A percentile compares a stretch with the other conserved stretches of the same genome.
Conservation (phyloP, 495 filamentous ascomycete species). For the Chaetomium tenue region DNA sequence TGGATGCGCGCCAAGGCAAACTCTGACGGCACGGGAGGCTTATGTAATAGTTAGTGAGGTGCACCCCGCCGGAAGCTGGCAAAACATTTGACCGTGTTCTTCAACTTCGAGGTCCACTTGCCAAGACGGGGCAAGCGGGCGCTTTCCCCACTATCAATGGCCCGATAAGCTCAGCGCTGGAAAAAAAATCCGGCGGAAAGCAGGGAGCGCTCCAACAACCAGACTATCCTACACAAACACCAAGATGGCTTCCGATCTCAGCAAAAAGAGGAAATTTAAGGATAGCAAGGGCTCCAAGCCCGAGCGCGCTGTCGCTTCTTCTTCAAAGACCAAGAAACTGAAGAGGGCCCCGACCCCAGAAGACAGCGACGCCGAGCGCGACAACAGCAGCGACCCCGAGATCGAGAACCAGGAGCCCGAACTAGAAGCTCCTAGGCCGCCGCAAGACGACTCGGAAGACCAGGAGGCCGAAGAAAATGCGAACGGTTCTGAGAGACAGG, state of each 20-base stretch:
- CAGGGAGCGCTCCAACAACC: not conserved
- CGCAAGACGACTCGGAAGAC: conserved; percentile 22
- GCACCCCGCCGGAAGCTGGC: conserved; percentile 21
- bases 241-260: conserved; percentile 44
- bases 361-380: conserved; percentile 30
- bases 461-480: conserved; percentile 31
- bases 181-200: conserved; percentile 21
- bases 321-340: conserved; percentile 33
- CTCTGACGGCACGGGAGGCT: not conserved
- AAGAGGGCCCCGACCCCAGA: conserved; percentile 31
- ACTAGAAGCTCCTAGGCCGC: conserved; percentile 20
- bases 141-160: conserved; percentile 11
- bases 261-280: conserved; percentile 51
- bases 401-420: conserved; percentile 28
- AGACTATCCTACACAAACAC: conserved; percentile 2
- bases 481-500: conserved; percentile 31
- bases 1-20: conserved; percentile 11
- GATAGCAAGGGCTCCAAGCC: conserved; percentile 38
- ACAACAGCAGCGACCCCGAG: conserved; percentile 15
- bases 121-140: not conserved
- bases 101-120: not conserved
- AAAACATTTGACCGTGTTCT: conserved; percentile 25
- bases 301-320: conserved; percentile 22
- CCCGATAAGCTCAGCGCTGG: conserved; percentile 16
- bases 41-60: not conserved